Conservation (phyloP, 176 grass and related monocot genomes). For the Carex littledalei region DNA sequence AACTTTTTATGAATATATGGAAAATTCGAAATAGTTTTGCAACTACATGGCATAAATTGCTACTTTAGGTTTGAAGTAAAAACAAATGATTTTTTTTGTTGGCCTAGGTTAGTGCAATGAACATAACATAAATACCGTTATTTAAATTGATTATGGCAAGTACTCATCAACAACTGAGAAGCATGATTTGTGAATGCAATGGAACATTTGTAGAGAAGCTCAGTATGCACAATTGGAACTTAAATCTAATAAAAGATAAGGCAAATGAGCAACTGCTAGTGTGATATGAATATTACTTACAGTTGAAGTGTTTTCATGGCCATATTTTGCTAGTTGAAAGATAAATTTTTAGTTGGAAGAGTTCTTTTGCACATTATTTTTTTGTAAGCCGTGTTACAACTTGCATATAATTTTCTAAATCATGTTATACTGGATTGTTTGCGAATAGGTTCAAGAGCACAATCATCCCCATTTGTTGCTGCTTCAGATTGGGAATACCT, state of each 20-base stretch:
- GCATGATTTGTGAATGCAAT: background rate
- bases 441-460: constrained; percentile 86
- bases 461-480: constrained; percentile 90
- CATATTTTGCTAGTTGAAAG: background rate
- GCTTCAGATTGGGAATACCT: constrained; percentile 97
- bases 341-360: background rate
- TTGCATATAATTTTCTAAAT: background rate
- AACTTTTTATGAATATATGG: background rate
- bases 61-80: background rate
- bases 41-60: background rate
- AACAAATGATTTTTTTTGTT: background rate
- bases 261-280: no score
- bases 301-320: background rate
- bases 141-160: background rate
- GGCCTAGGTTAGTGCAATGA: background rate
- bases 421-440: background rate
- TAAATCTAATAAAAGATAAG: background rate
- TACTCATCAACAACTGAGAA: background rate
- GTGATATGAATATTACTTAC: background rate
- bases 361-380: background rate
- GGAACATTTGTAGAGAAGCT: background rate
- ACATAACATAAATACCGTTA: background rate
- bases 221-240: background rate
- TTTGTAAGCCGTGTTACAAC: background rate
- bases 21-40: background rate